Percentiles rank a stretch among this genome's conserved stretches.
phyloP scores from a whole-genome alignment of 768 basidiomycete genomes.

The Tricholomella constricta region DNA sequence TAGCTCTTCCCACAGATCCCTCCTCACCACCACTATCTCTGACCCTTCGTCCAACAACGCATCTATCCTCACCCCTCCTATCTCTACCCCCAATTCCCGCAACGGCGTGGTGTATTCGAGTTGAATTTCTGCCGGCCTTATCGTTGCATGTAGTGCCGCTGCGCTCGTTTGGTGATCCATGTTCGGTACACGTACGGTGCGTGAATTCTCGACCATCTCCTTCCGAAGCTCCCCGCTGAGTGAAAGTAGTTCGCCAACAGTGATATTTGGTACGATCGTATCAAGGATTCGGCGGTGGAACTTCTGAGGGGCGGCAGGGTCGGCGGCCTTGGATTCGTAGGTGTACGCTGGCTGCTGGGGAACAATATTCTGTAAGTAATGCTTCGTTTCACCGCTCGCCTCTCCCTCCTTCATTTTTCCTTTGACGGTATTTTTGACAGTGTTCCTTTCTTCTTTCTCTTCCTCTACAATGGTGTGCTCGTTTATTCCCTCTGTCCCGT shows the following conservation, averaged over 20 bases:
- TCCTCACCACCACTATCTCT: slow-evolving; percentile 25
- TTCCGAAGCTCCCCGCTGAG: neutral
- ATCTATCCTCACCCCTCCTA: slow-evolving; percentile 6
- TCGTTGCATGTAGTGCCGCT: neutral
- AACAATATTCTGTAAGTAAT: neutral
- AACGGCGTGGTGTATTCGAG: neutral
- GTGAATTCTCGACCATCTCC: neutral
- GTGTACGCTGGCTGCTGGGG: neutral
- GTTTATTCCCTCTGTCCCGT: neutral
- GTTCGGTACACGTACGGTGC: neutral
- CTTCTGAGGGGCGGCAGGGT: too few relatives aligned
- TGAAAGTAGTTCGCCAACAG: too few relatives aligned
- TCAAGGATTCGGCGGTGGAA: too few relatives aligned
- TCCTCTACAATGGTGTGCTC: neutral
- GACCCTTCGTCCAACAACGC: too few relatives aligned
- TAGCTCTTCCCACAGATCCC: slow-evolving; percentile 8
- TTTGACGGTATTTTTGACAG: too few relatives aligned
- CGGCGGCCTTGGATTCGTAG: neutral
- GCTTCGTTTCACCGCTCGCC: too few relatives aligned
- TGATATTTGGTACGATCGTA: too few relatives aligned
- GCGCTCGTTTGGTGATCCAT: neutral
- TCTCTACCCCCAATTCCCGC: slow-evolving; percentile 11
- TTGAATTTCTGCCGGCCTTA: neutral
- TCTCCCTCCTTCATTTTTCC: too few relatives aligned
- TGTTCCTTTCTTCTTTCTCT: neutral